Conservation (phyloP, 2,329 filamentous ascomycete genomes). For the Penicillium sp. region DNA sequence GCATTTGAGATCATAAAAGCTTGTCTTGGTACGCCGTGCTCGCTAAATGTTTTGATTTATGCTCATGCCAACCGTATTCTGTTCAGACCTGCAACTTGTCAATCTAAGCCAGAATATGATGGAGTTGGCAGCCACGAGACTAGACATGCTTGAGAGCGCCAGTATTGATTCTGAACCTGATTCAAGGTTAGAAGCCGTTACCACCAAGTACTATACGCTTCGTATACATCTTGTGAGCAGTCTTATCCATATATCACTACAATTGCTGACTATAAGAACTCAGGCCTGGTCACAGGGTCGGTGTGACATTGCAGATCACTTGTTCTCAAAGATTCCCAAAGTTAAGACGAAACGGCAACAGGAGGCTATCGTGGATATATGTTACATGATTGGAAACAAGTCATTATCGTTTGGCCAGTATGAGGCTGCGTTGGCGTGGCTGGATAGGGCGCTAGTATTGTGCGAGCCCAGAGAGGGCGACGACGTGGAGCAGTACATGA, state of each 20-base stretch:
- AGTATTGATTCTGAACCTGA: conserved; percentile 17
- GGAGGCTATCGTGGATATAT: conserved; percentile 64
- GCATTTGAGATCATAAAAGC: conserved; percentile 68
- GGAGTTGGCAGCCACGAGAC: conserved; percentile 66
- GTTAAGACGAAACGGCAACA: conserved; percentile 50
- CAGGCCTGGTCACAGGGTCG: conserved; percentile 77
- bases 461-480: conserved; percentile 62
- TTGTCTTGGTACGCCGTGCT: conserved; percentile 60
- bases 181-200: conserved; percentile 23
- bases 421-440: conserved; percentile 69
- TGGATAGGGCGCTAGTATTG: conserved; percentile 68
- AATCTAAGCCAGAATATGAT: conserved; percentile 66
- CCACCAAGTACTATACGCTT: conserved; percentile 67
- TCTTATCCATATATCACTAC: background rate
- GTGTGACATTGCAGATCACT: conserved; percentile 76
- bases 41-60: background rate
- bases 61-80: background rate
- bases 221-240: conserved; percentile 67
- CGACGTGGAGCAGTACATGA: conserved; percentile 61
- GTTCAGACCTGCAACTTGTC: conserved; percentile 57
- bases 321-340: conserved; percentile 67
- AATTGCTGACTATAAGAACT: conserved; percentile 12
- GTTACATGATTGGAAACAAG: conserved; percentile 74
- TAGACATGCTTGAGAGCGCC: conserved; percentile 37
- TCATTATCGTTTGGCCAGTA: conserved; percentile 60